These are phyloP conservation scores for Eimeria praecox DNA, from an alignment of 169 alveolate genomes.

Conservation along the genomic window DNA sequence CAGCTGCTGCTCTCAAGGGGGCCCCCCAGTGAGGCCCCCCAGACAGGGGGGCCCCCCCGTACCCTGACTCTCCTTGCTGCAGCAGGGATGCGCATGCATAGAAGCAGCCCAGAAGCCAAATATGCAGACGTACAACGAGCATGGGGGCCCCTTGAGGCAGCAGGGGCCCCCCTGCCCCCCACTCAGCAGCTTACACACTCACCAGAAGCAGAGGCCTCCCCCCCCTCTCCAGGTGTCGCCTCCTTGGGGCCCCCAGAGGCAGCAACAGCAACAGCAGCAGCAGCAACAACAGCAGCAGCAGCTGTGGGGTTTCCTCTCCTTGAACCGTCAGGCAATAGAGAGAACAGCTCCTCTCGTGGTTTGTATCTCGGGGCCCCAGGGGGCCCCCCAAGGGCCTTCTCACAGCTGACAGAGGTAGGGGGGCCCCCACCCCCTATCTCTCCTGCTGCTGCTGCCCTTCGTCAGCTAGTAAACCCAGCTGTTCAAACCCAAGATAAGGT, in stretches of 20 bases:
- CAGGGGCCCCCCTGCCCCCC: background rate
- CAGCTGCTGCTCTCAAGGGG: background rate
- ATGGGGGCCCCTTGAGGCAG: background rate
- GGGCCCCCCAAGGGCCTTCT: background rate
- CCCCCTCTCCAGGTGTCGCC: no score
- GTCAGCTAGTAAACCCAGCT: background rate
- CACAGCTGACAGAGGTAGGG: background rate
- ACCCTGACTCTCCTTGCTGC: background rate
- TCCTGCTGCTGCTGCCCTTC: background rate
- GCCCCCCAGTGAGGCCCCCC: conserved; percentile 15
- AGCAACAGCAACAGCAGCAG: no score
- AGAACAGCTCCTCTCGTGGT: background rate
- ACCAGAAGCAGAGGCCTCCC: no score
- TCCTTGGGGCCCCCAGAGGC: background rate
- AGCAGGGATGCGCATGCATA: background rate
- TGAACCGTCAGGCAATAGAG: background rate
- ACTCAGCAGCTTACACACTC: no score
- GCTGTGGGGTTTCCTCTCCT: background rate
- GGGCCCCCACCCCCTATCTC: background rate
- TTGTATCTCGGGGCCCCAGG: background rate
- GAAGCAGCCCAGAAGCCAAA: background rate
- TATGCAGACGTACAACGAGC: background rate
- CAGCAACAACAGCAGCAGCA: no score
- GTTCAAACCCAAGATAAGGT: background rate
- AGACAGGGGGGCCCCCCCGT: background rate